phyloP scores from a whole-genome alignment of 192 early-diverging fungal species.

The Thamnidium elegans region DNA sequence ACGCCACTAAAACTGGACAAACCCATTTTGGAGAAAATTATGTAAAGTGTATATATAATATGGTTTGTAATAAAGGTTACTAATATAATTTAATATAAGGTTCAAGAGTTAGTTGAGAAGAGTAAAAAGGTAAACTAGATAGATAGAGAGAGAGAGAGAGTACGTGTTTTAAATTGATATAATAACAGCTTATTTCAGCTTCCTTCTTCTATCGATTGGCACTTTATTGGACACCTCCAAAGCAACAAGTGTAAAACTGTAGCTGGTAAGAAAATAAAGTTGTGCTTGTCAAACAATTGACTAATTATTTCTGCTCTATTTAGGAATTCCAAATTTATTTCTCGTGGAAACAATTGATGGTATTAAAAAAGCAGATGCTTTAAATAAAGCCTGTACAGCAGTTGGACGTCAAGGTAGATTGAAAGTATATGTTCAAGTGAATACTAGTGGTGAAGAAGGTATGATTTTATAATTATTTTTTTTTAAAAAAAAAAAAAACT shows the following conservation, averaged over 20 bases:
- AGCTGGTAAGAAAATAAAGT: constrained; percentile 38
- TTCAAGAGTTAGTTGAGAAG: constrained; percentile 95
- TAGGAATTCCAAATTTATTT: constrained; percentile 82
- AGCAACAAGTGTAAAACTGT: constrained; percentile 95
- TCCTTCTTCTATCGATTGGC: constrained; percentile 91
- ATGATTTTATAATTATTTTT: constrained; percentile 9
- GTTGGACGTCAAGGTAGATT: constrained; percentile 53
- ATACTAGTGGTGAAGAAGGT: constrained; percentile 91
- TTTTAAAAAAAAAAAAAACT: neutral
- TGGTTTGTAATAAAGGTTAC: neutral
- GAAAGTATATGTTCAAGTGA: constrained; percentile 89
- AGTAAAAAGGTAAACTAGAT: constrained; percentile 52
- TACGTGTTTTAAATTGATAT: neutral
- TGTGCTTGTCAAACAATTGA: neutral
- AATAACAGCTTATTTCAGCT: constrained; percentile 41
- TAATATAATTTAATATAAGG: constrained; percentile 37
- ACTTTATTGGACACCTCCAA: constrained; percentile 96
- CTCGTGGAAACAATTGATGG: constrained; percentile 92
- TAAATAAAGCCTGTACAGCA: constrained; percentile 73
- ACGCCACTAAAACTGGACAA: constrained; percentile 80
- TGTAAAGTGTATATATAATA: constrained; percentile 46
- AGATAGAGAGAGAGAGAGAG: neutral
- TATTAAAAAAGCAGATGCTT: constrained; percentile 72
- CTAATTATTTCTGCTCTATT: neutral
- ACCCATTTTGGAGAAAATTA: constrained; percentile 98